Evolutionary conservation across 306 rosid genomes (phyloP).

Genomic region (Medicago arabica): DNA sequence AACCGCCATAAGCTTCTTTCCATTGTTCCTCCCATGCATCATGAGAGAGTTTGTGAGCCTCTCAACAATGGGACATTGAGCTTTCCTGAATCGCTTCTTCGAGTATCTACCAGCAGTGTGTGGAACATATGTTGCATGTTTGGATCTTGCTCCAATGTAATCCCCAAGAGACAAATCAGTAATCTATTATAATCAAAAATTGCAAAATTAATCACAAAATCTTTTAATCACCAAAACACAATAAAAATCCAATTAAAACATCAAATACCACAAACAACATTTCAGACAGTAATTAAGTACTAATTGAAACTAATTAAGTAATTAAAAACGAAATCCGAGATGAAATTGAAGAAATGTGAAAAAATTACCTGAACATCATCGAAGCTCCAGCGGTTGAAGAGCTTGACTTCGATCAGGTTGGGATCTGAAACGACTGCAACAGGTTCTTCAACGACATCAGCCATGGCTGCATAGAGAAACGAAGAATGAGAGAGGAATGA

Average conservation of each 20-base stretch:
- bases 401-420: slow-evolving; percentile 59
- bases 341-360: background rate
- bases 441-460: slow-evolving; percentile 24
- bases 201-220: background rate
- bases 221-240: background rate
- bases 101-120: slow-evolving; percentile 77
- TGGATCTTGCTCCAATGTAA: slow-evolving; percentile 62
- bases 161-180: slow-evolving; percentile 58
- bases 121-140: slow-evolving; percentile 70
- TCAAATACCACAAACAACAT: no score
- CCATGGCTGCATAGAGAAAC: slow-evolving; percentile 39
- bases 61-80: slow-evolving; percentile 73
- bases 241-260: no score
- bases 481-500: background rate
- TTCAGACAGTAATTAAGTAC: no score
- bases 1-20: slow-evolving; percentile 70
- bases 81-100: slow-evolving; percentile 62
- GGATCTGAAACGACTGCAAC: slow-evolving; percentile 42
- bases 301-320: background rate
- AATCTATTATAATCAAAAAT: background rate
- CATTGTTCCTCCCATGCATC: slow-evolving; percentile 77
- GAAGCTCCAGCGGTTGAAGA: slow-evolving; percentile 75
- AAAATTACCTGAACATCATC: slow-evolving; percentile 61
- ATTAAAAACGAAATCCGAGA: background rate
- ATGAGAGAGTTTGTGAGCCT: slow-evolving; percentile 72